Base-by-base conservation (phyloP, 2,329 filamentous ascomycete species). In the Penicillium sp. region DNA sequence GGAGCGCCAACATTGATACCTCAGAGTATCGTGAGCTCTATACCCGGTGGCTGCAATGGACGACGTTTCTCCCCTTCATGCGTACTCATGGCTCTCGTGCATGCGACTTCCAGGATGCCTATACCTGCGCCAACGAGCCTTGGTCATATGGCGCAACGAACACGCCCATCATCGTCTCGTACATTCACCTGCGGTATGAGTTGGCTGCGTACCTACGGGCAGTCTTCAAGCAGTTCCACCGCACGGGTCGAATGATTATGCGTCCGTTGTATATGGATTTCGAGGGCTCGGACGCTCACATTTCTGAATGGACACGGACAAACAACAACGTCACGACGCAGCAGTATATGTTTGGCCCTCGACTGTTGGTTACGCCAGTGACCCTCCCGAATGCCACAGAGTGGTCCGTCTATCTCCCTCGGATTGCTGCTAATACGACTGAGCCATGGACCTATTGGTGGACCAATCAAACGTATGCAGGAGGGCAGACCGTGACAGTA, bases 41-140 rank as follows among this genome's bases (percentile, higher is more conserved):
- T 36, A 71, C 79, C 2, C 65, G 80, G 2, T 83, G 80, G 80
- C 80, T 84, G 50, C 79, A 83, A 48, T 84, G 79, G 78, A 77
- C 74, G 0, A 68, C 78, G 0, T 83, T 80, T 76, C 1, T 57
- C 1, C 55, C 55, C 1, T 80, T 84, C 1, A 80, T 84, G 73
- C 64, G 81, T 2, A 69, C 82, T 0, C 80, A 84, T 47, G 81
- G 81, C 2, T 75, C 80, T 48, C 71, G 80, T 1, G 75, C 78
- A 3, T 57, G 54, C 20, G 56, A 79, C 77, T 1, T 66, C 19
- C 59, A 63, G 36, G 38, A 51, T 36, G 63, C 63, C 2, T 66
- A 59, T 39, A 67, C 65, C 1, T 66, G 63, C 43, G 53, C 60
- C 33, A 67, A 68, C 40, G 80, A 83, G 57, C 75, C 82, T 0